phyloP scores from a whole-genome alignment of 2,329 filamentous ascomycete genomes.

The Paecilomyces variotii region DNA sequence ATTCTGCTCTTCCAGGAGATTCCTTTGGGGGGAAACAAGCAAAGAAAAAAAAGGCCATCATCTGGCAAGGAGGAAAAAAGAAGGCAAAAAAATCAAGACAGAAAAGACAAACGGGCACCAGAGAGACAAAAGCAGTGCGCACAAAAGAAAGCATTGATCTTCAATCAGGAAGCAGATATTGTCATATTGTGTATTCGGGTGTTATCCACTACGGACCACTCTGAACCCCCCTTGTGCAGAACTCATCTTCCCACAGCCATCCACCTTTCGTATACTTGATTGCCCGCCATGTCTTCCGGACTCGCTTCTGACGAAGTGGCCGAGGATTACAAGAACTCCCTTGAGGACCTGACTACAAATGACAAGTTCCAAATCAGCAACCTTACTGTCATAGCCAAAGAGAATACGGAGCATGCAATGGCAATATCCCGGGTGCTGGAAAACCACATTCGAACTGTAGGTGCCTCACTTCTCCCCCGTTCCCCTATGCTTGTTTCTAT shows the following conservation, averaged over 20 bases:
- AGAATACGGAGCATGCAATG: slow-evolving; percentile 92
- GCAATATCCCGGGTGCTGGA: slow-evolving; percentile 85
- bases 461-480: slow-evolving; percentile 29
- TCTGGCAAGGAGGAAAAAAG: slow-evolving; percentile 7
- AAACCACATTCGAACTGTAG: slow-evolving; percentile 90
- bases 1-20: slow-evolving; percentile 24
- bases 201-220: slow-evolving; percentile 1
- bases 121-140: slow-evolving; percentile 5
- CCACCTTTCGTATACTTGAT: slow-evolving; percentile 5
- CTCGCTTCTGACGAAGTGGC: slow-evolving; percentile 73
- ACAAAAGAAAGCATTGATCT: slow-evolving; percentile 4
- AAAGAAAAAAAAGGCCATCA: slow-evolving; percentile 1
- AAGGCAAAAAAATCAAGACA: slow-evolving; percentile 12
- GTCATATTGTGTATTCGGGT: not conserved
- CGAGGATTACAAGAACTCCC: slow-evolving; percentile 85
- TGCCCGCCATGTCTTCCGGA: slow-evolving; percentile 55
- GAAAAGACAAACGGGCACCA: slow-evolving; percentile 8
- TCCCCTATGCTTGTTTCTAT: slow-evolving; percentile 6
- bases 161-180: not conserved
- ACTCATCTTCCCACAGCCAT: not conserved
- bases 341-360: slow-evolving; percentile 86
- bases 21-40: slow-evolving; percentile 14
- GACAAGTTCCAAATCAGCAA: slow-evolving; percentile 95
- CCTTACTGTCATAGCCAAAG: slow-evolving; percentile 91
- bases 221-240: slow-evolving; percentile 1